Base-by-base conservation (phyloP, 129 eudicot genomes). In the Saposhnikovia divaricata region DNA sequence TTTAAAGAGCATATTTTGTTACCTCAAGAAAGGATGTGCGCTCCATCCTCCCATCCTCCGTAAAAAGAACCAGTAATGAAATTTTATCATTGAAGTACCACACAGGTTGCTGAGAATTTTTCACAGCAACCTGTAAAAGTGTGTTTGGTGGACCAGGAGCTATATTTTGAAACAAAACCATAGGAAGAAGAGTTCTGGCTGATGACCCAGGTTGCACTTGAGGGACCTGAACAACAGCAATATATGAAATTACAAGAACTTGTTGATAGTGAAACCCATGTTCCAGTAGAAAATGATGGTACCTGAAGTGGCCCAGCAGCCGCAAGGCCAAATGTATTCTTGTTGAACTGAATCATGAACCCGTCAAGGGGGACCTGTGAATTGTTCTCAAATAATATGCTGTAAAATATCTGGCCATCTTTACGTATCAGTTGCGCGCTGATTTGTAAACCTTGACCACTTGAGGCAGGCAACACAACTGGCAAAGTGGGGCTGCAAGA, bases 11-110 rank as follows among this genome's bases (percentile, higher is more conserved):
- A 46, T 75, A 46, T 23, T 44, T 43, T 42, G 65, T 79, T 82
- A 92, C 97, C 98, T 91, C 98, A 61, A 95, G 97, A 83, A 95
- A 92, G 28, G 91, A 45, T 55, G 89, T 53, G 1, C 98, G 93
- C 84, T 95, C 98, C 97, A 95, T 94, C 77, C 91, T 89, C 85
- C 98, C 98, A 84, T 94, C 98, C 86, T 94, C 98, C 0, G 86
- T 78, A 68, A 94, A 89, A 72, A 90, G 78, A 72, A 80, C 89
- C 51, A 80, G 89, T 84, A 94, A 79, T n/a, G 90, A 79, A 57
- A 94, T 78, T 75, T 80, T 92, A 83, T 92, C 96, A 78, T 77
- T 90, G 83, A 89, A 94, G 82, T 92, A 92, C 98, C 92, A 95
- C 8, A 95, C 94, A 38, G 97, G 96, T 72, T 92, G 96, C 86